Percentiles rank a stretch among this genome's conserved stretches.
Conservation (phyloP, 106 monocot species). For the Iris macrosiphon region DNA sequence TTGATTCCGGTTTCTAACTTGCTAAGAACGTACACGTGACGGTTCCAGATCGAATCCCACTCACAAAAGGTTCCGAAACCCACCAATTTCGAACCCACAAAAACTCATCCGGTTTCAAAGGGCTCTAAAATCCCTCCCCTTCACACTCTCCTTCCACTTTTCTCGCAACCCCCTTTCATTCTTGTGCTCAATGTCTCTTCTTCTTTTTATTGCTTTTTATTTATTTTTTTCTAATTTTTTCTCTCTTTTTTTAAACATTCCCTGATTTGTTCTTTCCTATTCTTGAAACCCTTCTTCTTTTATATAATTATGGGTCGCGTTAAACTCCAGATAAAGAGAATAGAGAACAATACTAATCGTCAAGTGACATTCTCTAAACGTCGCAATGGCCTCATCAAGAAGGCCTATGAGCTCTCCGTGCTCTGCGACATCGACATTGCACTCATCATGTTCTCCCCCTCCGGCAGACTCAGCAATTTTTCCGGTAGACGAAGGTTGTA, state of each 20-base stretch:
- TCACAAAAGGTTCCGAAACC: no score
- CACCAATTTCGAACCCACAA: no score
- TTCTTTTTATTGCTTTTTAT: background rate
- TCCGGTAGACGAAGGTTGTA: slow-evolving; percentile 58
- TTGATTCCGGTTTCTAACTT: no score
- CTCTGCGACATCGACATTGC: slow-evolving; percentile 87
- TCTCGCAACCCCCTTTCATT: slow-evolving; percentile 3
- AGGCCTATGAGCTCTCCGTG: slow-evolving; percentile 89
- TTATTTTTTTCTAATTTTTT: background rate
- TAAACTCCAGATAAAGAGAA: slow-evolving; percentile 79
- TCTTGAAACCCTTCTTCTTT: background rate
- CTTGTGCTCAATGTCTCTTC: background rate
- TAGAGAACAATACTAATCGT: slow-evolving; percentile 72
- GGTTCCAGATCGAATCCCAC: no score
- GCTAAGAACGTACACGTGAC: no score
- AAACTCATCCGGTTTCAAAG: no score
- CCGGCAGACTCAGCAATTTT: slow-evolving; percentile 75
- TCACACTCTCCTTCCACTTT: slow-evolving; percentile 7
- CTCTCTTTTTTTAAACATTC: background rate
- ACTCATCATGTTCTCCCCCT: slow-evolving; percentile 92
- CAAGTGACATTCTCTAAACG: slow-evolving; percentile 94
- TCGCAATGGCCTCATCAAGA: slow-evolving; percentile 91
- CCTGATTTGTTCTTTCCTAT: background rate
- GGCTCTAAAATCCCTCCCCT: no score
- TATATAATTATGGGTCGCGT: slow-evolving; percentile 58